A percentile compares a stretch with the other conserved stretches of the same genome.
These are phyloP conservation scores for Cytidiella melzeri DNA, from an alignment of 768 basidiomycete species.

Conservation along the genomic window DNA sequence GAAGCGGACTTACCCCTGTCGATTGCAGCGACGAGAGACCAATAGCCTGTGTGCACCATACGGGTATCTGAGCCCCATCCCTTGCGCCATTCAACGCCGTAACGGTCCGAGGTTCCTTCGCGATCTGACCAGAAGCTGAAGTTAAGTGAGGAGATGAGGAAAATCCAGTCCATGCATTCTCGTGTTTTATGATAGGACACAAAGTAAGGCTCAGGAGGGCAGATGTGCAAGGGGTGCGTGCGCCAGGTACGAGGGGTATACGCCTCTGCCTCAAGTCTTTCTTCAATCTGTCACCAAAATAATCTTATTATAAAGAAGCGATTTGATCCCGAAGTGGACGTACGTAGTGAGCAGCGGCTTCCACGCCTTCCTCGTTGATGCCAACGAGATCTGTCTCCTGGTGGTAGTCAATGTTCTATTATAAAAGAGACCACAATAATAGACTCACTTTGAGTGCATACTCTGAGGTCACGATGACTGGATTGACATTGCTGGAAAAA, in stretches of 20 bases:
- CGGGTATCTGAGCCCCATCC: slow-evolving; percentile 53
- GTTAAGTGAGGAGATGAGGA: slow-evolving; percentile 79
- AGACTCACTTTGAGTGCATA: slow-evolving; percentile 49
- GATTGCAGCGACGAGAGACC: slow-evolving; percentile 81
- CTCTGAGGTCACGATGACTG: slow-evolving; percentile 53
- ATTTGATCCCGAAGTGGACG: slow-evolving; percentile 14
- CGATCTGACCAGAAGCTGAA: slow-evolving; percentile 87
- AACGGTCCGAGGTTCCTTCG: slow-evolving; percentile 53
- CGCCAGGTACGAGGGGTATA: slow-evolving; percentile 83
- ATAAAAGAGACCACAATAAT: slow-evolving; percentile 1
- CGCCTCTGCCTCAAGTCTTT: slow-evolving; percentile 49
- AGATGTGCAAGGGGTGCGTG: slow-evolving; percentile 67
- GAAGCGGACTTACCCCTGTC: slow-evolving; percentile 55
- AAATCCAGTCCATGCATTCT: slow-evolving; percentile 75
- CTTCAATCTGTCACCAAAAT: slow-evolving; percentile 44
- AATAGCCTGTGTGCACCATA: slow-evolving; percentile 74
- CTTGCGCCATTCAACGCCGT: slow-evolving; percentile 71
- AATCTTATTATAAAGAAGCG: neutral
- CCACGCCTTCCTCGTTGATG: slow-evolving; percentile 55
- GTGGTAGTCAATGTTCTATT: neutral
- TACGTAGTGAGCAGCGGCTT: slow-evolving; percentile 62
- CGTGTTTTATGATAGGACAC: slow-evolving; percentile 46
- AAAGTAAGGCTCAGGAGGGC: slow-evolving; percentile 57
- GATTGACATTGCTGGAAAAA: slow-evolving; percentile 34
- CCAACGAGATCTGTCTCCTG: slow-evolving; percentile 58